Base-by-base conservation (phyloP, 2,329 filamentous ascomycete species). In the Ambrosiella beaveri region DNA sequence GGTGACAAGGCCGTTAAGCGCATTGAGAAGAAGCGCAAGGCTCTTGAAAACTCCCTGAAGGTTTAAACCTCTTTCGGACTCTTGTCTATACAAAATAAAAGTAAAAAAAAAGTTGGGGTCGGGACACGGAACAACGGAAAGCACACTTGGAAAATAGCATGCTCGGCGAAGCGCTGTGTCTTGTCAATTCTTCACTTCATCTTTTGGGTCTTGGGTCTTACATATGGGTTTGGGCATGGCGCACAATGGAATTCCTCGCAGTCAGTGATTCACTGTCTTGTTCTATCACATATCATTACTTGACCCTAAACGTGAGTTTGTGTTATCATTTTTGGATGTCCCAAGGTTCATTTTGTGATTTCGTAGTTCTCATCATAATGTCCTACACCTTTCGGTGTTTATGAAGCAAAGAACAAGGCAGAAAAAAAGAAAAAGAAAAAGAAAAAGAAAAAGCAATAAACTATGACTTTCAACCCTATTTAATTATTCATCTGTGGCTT, bases 31-130 rank as follows among this genome's bases (percentile, higher is more conserved):
- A 88, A 88, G 80, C 81, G 85, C 76, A 96, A 96, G 86, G 89
- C 90, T 71, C 70, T 93, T 64, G 93, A 97, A 77, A 76, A 75
- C 70, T 90, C 93, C 72, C 89, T 96, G 82, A 97, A 97, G 86
- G 94, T 98, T 78, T 98, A 94, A 73, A 64, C 65, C 38, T 54
- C 35, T 54, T 38, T 38, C 65, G 65, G 59, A 57, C 45, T 56
- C 38, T 53, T 15, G 45, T 56, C 52, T 47, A 53, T 51, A 17
- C 47, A 61, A 56, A 57, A 40, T 37, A 54, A 60, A 54, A 57
- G 27, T 27, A 27, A 58, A 54, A 56, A 57, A 37, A 62, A 62
- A 59, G 51, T 39, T 40, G 58, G 53, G 41, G 50, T 58, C 51
- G 57, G 57, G 50, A 58, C 49, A 59, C 50, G 41, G 57, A 59